Percentiles rank a stretch among this genome's conserved stretches.
Conservation (phyloP, 805 yeast genomes). For the Metschnikowia drakensbergensis region DNA sequence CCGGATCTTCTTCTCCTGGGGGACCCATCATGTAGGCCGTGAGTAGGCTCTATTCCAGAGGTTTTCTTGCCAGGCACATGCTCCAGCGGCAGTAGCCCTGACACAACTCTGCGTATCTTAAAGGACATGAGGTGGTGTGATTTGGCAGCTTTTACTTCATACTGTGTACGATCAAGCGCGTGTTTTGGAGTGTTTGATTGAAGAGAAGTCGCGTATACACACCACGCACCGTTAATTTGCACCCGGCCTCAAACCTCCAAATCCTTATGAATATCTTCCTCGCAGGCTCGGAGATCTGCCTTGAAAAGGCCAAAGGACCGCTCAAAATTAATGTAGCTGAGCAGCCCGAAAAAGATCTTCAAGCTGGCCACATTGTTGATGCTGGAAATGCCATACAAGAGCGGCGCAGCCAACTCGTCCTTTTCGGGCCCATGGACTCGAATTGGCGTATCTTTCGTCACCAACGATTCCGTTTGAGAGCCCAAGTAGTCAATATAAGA, state of each 20-base stretch:
- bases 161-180: not conserved
- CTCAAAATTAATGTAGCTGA: conserved; percentile 64
- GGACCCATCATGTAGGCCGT: not conserved
- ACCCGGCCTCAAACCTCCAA: conserved; percentile 22
- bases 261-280: conserved; percentile 57
- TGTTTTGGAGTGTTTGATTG: not conserved
- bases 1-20: conserved; percentile 9
- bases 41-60: not conserved
- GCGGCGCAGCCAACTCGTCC: conserved; percentile 33
- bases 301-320: conserved; percentile 50
- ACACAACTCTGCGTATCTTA: conserved; percentile 7
- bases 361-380: conserved; percentile 45
- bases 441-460: conserved; percentile 35
- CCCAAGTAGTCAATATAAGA: conserved; percentile 51
- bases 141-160: not conserved
- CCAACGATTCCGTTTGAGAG: conserved; percentile 26
- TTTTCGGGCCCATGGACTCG: conserved; percentile 32
- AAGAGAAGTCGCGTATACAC: conserved; percentile 2
- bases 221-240: not conserved
- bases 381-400: conserved; percentile 41
- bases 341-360: conserved; percentile 59
- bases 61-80: not conserved
- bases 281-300: conserved; percentile 38
- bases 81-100: conserved; percentile 15
- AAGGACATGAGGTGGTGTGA: conserved; percentile 6